Conservation (phyloP, 2,329 filamentous ascomycete genomes). For the Ophiosphaerella korrae region DNA sequence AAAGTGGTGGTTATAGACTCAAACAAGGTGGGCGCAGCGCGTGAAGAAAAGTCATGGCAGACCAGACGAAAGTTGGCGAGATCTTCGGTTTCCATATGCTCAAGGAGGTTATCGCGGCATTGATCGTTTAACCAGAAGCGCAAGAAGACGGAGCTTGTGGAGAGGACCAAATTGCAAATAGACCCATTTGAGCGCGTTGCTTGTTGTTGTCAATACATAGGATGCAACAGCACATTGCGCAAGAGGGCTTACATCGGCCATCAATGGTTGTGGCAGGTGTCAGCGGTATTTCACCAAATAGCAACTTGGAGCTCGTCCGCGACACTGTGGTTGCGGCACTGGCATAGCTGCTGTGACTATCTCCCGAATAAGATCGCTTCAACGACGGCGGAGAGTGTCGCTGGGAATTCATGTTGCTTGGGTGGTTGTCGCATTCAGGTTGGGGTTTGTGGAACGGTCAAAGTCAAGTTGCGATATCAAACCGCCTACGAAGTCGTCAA, state of each 20-base stretch:
- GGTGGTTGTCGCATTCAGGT: conserved; percentile 24
- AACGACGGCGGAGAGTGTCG: conserved; percentile 42
- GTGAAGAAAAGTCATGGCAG: conserved; percentile 71
- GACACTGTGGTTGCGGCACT: conserved; percentile 41
- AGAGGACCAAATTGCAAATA: conserved; percentile 56
- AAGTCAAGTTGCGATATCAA: conserved; percentile 13
- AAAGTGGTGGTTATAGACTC: conserved; percentile 72
- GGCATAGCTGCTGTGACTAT: conserved; percentile 45
- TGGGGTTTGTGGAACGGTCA: conserved; percentile 7
- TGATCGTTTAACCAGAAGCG: conserved; percentile 56
- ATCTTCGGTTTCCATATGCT: conserved; percentile 48
- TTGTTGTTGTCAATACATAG: conserved; percentile 32
- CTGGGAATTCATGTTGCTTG: conserved; percentile 40
- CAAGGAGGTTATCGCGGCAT: conserved; percentile 53
- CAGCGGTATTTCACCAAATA: conserved; percentile 58
- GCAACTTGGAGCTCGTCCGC: conserved; percentile 46
- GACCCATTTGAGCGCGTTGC: conserved; percentile 53
- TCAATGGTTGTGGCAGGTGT: conserved; percentile 46
- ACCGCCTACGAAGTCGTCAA: conserved; percentile 20
- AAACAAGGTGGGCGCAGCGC: conserved; percentile 73
- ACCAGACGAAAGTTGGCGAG: conserved; percentile 63
- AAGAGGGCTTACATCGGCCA: conserved; percentile 40
- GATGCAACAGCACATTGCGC: too few relatives aligned
- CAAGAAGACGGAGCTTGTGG: conserved; percentile 55
- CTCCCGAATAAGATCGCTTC: conserved; percentile 45